A percentile compares a stretch with the other conserved stretches of the same genome.
These are phyloP conservation scores for Penicillium sp. DNA, from an alignment of 2,329 filamentous ascomycete genomes.

Conservation along the genomic window DNA sequence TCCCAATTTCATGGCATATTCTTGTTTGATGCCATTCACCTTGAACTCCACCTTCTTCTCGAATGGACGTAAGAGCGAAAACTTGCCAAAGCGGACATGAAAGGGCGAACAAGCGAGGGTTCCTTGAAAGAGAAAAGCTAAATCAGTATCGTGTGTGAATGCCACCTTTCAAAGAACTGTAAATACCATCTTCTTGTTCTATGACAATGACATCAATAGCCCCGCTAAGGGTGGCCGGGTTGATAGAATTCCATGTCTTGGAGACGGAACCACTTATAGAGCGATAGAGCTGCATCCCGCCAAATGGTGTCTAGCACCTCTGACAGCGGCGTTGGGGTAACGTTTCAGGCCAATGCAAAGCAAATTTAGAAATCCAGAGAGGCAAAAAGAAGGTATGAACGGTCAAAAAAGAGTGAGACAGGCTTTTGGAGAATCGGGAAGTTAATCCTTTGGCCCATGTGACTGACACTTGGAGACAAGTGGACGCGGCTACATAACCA, in stretches of 20 bases:
- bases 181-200: conserved; percentile 83
- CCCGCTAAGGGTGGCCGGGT: conserved; percentile 92
- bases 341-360: neutral
- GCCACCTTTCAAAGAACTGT: neutral
- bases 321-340: conserved; percentile 4
- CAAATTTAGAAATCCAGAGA: conserved; percentile 10
- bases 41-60: conserved; percentile 99
- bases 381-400: conserved; percentile 13
- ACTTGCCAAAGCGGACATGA: conserved; percentile 98
- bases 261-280: conserved; percentile 94
- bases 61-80: conserved; percentile 87
- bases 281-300: conserved; percentile 92
- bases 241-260: conserved; percentile 99
- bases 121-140: conserved; percentile 37
- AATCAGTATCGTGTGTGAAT: conserved; percentile 2
- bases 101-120: conserved; percentile 89
- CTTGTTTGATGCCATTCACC: conserved; percentile 87
- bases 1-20: conserved; percentile 97
- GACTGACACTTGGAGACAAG: conserved; percentile 34
- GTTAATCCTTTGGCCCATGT: conserved; percentile 34
- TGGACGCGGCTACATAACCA: conserved; percentile 14
- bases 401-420: conserved; percentile 9
- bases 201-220: conserved; percentile 99
- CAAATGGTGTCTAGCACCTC: conserved; percentile 18
- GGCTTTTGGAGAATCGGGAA: conserved; percentile 22